Evolutionary conservation across 2,329 filamentous ascomycete genomes (phyloP).

Genomic region (Fusarium phyllophilum): DNA sequence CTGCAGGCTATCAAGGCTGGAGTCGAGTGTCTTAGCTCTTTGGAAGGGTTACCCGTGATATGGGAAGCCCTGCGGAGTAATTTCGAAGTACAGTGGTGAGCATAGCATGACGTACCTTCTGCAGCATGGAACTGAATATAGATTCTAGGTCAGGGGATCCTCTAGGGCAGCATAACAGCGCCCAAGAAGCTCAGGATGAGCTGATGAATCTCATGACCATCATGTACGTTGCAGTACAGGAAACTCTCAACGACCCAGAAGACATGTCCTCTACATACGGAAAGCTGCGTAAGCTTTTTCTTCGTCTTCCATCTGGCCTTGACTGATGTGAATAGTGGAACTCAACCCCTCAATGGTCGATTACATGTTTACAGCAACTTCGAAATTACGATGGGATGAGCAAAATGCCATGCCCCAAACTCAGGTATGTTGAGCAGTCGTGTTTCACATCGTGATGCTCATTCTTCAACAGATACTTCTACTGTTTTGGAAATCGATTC

Average conservation of each 20-base stretch:
- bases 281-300: conserved; percentile 61
- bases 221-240: conserved; percentile 69
- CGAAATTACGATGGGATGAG: conserved; percentile 79
- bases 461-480: conserved; percentile 70
- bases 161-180: conserved; percentile 51
- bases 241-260: conserved; percentile 62
- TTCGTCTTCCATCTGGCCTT: neutral
- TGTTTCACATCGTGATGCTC: conserved; percentile 15
- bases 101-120: neutral
- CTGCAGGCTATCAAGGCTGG: conserved; percentile 68
- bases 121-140: conserved; percentile 42
- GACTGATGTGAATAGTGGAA: conserved; percentile 54
- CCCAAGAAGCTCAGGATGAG: conserved; percentile 67
- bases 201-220: conserved; percentile 72
- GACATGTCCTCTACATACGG: conserved; percentile 58
- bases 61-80: conserved; percentile 61
- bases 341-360: conserved; percentile 76
- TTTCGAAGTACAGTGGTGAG: conserved; percentile 65
- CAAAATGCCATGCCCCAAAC: conserved; percentile 69
- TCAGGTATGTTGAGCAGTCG: conserved; percentile 58
- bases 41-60: conserved; percentile 61
- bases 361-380: conserved; percentile 75
- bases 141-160: conserved; percentile 58
- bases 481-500: conserved; percentile 89
- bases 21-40: conserved; percentile 61